Percentiles rank a stretch among this genome's conserved stretches.
Conservation (phyloP, 129 eudicot species). For the Lactuca sativa region DNA sequence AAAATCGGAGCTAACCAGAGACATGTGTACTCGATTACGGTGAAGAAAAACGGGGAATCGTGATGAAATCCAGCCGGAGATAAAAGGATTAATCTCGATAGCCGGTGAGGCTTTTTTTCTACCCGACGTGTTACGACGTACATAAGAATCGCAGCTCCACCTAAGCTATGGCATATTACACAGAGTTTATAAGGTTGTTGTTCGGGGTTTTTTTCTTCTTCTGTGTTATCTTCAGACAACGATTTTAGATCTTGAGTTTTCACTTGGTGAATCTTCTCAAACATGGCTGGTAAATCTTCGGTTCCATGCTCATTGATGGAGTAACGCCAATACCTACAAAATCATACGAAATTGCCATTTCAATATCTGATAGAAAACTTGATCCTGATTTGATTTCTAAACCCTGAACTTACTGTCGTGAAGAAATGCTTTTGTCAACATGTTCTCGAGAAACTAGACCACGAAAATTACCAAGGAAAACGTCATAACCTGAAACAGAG, state of each 20-base stretch:
- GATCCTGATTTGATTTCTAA: background rate
- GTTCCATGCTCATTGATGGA: slow-evolving; percentile 93
- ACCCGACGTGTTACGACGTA: slow-evolving; percentile 68
- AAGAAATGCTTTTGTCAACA: slow-evolving; percentile 68
- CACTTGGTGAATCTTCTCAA: slow-evolving; percentile 77
- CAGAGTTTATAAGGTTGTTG: slow-evolving; percentile 87
- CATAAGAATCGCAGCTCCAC: slow-evolving; percentile 90
- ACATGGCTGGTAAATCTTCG: slow-evolving; percentile 80
- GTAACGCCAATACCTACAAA: slow-evolving; percentile 75
- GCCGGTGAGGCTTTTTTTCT: slow-evolving; percentile 67
- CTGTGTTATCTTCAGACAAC: slow-evolving; percentile 19
- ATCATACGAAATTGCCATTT: background rate
- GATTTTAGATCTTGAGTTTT: slow-evolving; percentile 61
- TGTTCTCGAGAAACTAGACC: slow-evolving; percentile 94
- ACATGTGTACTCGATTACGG: slow-evolving; percentile 54
- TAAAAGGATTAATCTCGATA: slow-evolving; percentile 68
- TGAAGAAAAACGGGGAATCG: slow-evolving; percentile 65
- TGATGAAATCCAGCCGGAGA: slow-evolving; percentile 95
- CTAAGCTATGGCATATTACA: slow-evolving; percentile 83
- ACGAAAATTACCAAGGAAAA: slow-evolving; percentile 90
- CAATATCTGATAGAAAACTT: background rate
- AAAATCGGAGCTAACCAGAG: slow-evolving; percentile 62
- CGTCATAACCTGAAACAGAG: slow-evolving; percentile 70
- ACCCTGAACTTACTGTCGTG: slow-evolving; percentile 64
- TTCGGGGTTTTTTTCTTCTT: slow-evolving; percentile 35